Evolutionary conservation across 75 land plant species (phyloP), one percentile per base, ranked within the genome.

Genomic region (Isoetes taiwanensis): DNA sequence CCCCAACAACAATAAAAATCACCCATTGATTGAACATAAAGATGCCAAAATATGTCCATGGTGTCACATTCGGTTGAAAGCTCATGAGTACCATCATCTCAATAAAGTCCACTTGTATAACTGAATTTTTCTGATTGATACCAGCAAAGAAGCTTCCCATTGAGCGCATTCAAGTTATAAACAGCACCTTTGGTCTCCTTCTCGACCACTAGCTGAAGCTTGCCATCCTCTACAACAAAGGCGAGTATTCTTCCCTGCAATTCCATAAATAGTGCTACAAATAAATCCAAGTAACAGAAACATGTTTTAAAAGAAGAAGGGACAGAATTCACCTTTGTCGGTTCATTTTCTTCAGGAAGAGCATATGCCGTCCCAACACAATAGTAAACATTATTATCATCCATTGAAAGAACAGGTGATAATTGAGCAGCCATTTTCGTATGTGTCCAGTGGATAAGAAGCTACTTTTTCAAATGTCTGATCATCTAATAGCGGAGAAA

Each of bases 181-280:
- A 94, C 99, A 30, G 99, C 82, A 14, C 96, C 99, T 66, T 94
- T 94, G 9, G 96, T 85, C 72, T 94, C 99, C 63, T 94, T 94
- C 68, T 94, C 99, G 27, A 90, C 72, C 58, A 80, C 62, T 37
- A 80, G 64, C 53, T 77, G 76, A 6, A 78, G 57, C 42, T 78
- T 78, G 29, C 79, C 80, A 53, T 78, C 80, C 43, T 78, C 79
- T 37, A 85, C 90, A 0, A 63, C 38, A 37, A 83, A 82, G 4
- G 89, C 87, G 31, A 94, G 55, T 59, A 94, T 94, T 3, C 99
- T 73, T 2, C 99, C 99, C 99, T 94, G 66, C 27, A n/a, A n/a
- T n/a, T n/a, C n/a, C n/a, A n/a, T n/a, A n/a, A n/a, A n/a, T n/a
- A n/a, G n/a, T n/a, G n/a, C n/a, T n/a, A n/a, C n/a, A n/a, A n/a